These are phyloP conservation scores for Alternaria sp. DNA, from an alignment of 2,329 filamentous ascomycete species.

Conservation along the genomic window DNA sequence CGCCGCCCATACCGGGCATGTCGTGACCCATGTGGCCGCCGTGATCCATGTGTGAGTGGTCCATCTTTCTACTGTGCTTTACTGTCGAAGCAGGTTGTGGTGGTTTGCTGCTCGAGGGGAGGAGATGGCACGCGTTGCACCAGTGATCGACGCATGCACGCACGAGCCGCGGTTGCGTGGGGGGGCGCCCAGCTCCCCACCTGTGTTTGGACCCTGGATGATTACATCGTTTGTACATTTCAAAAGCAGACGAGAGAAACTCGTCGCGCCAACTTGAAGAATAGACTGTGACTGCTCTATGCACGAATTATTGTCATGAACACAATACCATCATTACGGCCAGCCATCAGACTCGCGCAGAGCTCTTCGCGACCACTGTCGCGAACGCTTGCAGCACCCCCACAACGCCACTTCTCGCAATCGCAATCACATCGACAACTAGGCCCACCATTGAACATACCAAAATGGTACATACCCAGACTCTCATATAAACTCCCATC, in stretches of 20 bases:
- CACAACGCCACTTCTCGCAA: slow-evolving; percentile 41
- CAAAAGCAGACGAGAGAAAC: not conserved
- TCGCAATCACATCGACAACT: slow-evolving; percentile 35
- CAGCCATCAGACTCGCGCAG: slow-evolving; percentile 26
- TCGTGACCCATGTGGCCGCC: slow-evolving; percentile 64
- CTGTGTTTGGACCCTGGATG: slow-evolving; percentile 9
- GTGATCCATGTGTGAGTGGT: slow-evolving; percentile 54
- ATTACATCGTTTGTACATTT: slow-evolving; percentile 11
- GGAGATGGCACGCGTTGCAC: slow-evolving; percentile 30
- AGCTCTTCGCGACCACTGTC: slow-evolving; percentile 17
- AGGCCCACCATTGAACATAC: slow-evolving; percentile 50
- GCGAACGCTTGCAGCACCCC: slow-evolving; percentile 25
- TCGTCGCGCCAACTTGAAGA: not conserved
- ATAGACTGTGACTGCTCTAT: not conserved
- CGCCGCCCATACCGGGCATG: slow-evolving; percentile 58
- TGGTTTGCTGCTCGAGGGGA: not conserved
- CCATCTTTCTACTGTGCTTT: slow-evolving; percentile 40
- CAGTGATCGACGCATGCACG: slow-evolving; percentile 28
- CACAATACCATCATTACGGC: slow-evolving; percentile 34
- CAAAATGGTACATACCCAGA: slow-evolving; percentile 50
- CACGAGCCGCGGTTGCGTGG: slow-evolving; percentile 29
- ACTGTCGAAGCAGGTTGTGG: not conserved
- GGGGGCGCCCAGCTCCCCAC: slow-evolving; percentile 16
- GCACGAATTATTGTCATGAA: slow-evolving; percentile 13
- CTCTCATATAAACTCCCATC: too few species aligned